Percentiles rank a stretch among this genome's conserved stretches.
phyloP scores from a whole-genome alignment of 2,329 filamentous ascomycete genomes.

The Penicillium sumatraense region DNA sequence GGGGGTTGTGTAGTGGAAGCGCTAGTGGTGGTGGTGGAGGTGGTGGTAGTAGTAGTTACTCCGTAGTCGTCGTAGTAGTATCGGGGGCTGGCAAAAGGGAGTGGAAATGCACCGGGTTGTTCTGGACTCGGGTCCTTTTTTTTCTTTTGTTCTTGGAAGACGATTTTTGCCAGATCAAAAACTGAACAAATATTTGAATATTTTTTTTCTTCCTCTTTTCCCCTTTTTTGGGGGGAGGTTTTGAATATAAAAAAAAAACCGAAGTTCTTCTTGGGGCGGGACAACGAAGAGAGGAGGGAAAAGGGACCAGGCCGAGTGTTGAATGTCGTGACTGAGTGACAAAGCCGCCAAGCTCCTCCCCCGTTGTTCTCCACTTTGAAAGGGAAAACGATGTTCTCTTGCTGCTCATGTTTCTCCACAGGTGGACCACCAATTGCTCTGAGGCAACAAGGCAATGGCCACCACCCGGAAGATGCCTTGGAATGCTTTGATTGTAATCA shows the following conservation, averaged over 20 bases:
- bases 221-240: neutral
- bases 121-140: neutral
- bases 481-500: neutral
- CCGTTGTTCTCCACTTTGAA: constrained; percentile 21
- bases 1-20: constrained; percentile 3
- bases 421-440: neutral
- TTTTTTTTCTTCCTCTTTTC: constrained; percentile 1
- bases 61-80: neutral
- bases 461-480: neutral
- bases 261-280: too few species aligned
- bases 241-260: neutral
- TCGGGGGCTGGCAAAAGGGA: constrained; percentile 11
- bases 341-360: constrained; percentile 29
- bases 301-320: constrained; percentile 23
- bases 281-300: too few species aligned
- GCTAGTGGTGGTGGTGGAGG: neutral
- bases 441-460: constrained; percentile 18
- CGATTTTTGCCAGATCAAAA: too few species aligned
- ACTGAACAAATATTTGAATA: too few species aligned
- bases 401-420: neutral
- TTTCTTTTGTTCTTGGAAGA: neutral
- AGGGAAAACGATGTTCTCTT: constrained; percentile 16
- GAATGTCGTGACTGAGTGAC: constrained; percentile 31
- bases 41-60: too few species aligned
- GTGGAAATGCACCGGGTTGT: neutral